Evolutionary conservation across 768 basidiomycete species (phyloP).

Genomic region (Mycena amicta): DNA sequence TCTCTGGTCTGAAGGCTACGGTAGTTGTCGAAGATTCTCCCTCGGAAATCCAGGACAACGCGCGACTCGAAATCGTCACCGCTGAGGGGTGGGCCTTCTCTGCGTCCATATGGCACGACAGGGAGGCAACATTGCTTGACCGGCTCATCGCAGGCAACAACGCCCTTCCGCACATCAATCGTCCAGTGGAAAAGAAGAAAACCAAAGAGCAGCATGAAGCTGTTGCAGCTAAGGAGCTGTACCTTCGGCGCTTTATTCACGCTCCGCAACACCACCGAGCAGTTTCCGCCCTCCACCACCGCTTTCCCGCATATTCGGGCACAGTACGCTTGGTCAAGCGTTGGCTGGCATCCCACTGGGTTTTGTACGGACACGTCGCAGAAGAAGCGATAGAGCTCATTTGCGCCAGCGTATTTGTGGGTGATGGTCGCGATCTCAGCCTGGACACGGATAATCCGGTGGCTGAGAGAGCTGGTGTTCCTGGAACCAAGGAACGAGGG

Average conservation of each 20-base stretch:
- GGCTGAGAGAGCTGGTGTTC: constrained; percentile 48
- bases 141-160: constrained; percentile 56
- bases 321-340: constrained; percentile 89
- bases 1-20: constrained; percentile 52
- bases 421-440: constrained; percentile 41
- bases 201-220: constrained; percentile 58
- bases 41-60: constrained; percentile 67
- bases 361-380: constrained; percentile 71
- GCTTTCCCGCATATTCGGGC: constrained; percentile 75
- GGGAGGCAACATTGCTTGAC: constrained; percentile 80
- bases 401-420: constrained; percentile 77
- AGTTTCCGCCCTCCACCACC: constrained; percentile 77
- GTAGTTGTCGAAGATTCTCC: constrained; percentile 60
- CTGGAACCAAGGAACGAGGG: constrained; percentile 77
- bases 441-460: constrained; percentile 34
- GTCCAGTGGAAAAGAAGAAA: constrained; percentile 35
- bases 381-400: constrained; percentile 85
- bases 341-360: constrained; percentile 91
- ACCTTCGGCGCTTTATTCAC: constrained; percentile 75
- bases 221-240: constrained; percentile 56
- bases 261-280: constrained; percentile 85
- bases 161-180: constrained; percentile 40
- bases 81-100: constrained; percentile 87
- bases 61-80: constrained; percentile 75
- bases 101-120: constrained; percentile 83